phyloP scores from a whole-genome alignment of 495 filamentous ascomycete genomes.

The Aspergillus biplanus region DNA sequence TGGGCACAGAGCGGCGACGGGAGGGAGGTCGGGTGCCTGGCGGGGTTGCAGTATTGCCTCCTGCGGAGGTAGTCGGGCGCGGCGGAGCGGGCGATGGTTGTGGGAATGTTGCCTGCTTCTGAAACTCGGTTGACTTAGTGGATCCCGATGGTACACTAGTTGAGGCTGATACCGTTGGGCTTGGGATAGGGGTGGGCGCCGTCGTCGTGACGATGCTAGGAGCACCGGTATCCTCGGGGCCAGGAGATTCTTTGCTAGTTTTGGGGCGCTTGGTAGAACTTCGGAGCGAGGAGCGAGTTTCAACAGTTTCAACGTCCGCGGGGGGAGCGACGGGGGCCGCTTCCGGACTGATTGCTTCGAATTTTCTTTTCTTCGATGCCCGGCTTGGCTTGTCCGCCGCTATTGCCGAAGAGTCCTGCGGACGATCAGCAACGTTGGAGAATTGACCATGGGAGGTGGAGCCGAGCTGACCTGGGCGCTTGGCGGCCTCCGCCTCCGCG shows the following conservation, averaged over 20 bases:
- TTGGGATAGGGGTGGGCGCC: conserved; percentile 33
- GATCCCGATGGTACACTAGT: conserved; percentile 7
- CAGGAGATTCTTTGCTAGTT: conserved; percentile 24
- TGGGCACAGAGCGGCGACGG: conserved; percentile 46
- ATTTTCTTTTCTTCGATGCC: conserved; percentile 37
- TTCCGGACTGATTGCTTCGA: conserved; percentile 27
- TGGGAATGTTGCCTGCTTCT: conserved; percentile 30
- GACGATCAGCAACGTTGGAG: conserved; percentile 20
- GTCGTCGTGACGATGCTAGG: conserved; percentile 26
- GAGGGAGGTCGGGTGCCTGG: conserved; percentile 47
- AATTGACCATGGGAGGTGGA: conserved; percentile 17
- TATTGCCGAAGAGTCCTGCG: conserved; percentile 22
- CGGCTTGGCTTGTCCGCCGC: conserved; percentile 25
- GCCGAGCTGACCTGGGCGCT: conserved; percentile 46
- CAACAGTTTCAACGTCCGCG: conserved; percentile 21
- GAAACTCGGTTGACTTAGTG: conserved; percentile 24
- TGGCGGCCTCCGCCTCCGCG: conserved; percentile 65
- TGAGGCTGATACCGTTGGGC: conserved; percentile 14
- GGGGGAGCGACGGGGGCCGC: conserved; percentile 23
- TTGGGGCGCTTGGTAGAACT: conserved; percentile 32
- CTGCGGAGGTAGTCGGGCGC: conserved; percentile 19
- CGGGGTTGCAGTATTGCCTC: conserved; percentile 36
- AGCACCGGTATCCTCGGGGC: conserved; percentile 23
- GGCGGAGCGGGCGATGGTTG: conserved; percentile 31
- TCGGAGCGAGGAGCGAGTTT: conserved; percentile 25